Evolutionary conservation across 139 green algal species (phyloP).

Genomic region (Chlorella sp.): DNA sequence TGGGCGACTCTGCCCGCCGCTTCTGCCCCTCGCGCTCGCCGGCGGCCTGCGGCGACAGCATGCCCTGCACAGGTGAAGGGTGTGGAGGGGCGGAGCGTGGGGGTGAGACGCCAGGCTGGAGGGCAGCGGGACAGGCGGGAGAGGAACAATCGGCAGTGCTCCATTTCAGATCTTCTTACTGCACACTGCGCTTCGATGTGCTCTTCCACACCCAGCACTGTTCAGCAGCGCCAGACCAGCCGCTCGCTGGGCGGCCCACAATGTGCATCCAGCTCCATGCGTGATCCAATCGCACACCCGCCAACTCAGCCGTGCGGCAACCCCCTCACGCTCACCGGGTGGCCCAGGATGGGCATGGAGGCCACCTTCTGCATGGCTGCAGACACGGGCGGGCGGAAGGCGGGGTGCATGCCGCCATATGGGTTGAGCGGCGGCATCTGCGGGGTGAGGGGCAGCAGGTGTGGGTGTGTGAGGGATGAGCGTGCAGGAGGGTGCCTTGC

Average conservation of each 20-base stretch:
- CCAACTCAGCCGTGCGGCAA: no score
- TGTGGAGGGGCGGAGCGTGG: no score
- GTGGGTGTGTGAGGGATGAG: background rate
- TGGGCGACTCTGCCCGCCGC: slow-evolving; percentile 35
- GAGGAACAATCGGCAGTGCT: no score
- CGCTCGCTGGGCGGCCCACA: no score
- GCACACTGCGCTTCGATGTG: no score
- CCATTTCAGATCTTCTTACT: no score
- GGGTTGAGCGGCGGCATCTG: slow-evolving; percentile 45
- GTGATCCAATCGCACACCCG: no score
- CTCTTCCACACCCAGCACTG: no score
- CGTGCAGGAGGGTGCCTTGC: background rate
- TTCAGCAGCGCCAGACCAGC: no score
- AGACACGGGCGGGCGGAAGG: slow-evolving; percentile 17
- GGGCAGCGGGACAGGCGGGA: no score
- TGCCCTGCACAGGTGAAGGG: background rate
- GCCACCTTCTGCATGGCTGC: slow-evolving; percentile 55
- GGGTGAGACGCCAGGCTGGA: no score
- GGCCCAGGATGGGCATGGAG: slow-evolving; percentile 55
- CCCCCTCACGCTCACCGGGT: slow-evolving; percentile 25
- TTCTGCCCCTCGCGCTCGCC: slow-evolving; percentile 27
- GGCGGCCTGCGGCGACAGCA: slow-evolving; percentile 28
- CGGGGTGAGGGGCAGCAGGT: slow-evolving; percentile 5
- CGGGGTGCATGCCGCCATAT: slow-evolving; percentile 39
- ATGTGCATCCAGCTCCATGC: no score